Evolutionary conservation across 2,329 filamentous ascomycete genomes (phyloP).

Genomic region (Helminthosporium solani): DNA sequence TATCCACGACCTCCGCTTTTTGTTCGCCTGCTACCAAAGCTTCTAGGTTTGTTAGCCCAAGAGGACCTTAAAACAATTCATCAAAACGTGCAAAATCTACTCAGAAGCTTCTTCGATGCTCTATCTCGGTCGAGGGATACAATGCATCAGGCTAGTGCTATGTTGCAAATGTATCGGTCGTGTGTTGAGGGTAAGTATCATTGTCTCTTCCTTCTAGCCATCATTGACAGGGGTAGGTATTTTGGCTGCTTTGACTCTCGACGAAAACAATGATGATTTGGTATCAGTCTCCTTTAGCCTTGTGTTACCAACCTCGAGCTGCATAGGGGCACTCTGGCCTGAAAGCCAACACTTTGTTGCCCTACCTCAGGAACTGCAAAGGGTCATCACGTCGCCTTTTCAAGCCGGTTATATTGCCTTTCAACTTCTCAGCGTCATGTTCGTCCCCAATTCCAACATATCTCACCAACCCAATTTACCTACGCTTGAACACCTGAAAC

Average conservation of each 20-base stretch:
- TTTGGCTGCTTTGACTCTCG: constrained; percentile 37
- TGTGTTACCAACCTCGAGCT: constrained; percentile 43
- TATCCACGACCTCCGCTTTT: constrained; percentile 49
- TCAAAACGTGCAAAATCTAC: constrained; percentile 37
- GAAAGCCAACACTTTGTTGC: constrained; percentile 44
- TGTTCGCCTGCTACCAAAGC: constrained; percentile 55
- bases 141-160: constrained; percentile 36
- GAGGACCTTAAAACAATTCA: constrained; percentile 46
- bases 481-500: constrained; percentile 19
- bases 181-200: constrained; percentile 43
- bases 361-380: constrained; percentile 44
- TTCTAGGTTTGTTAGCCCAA: constrained; percentile 51
- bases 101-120: constrained; percentile 41
- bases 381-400: constrained; percentile 22
- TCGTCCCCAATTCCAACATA: constrained; percentile 3
- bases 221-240: constrained; percentile 43
- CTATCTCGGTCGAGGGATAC: constrained; percentile 37
- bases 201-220: not conserved
- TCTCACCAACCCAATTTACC: constrained; percentile 1
- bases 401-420: constrained; percentile 31
- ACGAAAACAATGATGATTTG: constrained; percentile 33
- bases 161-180: constrained; percentile 43
- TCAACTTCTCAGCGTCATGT: constrained; percentile 24
- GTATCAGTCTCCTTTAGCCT: constrained; percentile 24
- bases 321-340: constrained; percentile 41